phyloP scores from a whole-genome alignment of 2,329 filamentous ascomycete genomes.

The Aspergillus spinulosporus region DNA sequence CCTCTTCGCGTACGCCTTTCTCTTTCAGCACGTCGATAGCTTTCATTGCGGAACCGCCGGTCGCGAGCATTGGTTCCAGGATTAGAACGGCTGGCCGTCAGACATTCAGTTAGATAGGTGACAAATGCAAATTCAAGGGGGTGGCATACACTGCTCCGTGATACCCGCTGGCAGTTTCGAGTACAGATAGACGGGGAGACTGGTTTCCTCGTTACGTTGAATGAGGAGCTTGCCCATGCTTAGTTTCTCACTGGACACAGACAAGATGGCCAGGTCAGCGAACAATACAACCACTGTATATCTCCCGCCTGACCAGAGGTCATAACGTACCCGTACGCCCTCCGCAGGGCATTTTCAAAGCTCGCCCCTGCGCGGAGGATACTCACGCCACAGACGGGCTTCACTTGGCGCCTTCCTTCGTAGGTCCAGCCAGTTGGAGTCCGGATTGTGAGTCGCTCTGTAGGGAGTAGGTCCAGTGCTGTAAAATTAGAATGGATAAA shows the following conservation, averaged over 20 bases:
- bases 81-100: conserved; percentile 17
- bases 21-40: conserved; percentile 18
- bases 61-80: conserved; percentile 25
- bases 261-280: not conserved
- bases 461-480: conserved; percentile 23
- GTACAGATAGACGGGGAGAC: conserved; percentile 31
- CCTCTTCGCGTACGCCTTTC: conserved; percentile 22
- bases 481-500: not conserved
- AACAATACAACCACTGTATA: too few species aligned
- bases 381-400: conserved; percentile 34
- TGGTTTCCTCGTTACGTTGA: conserved; percentile 35
- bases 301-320: too few species aligned
- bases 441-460: conserved; percentile 13
- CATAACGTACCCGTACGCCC: conserved; percentile 26
- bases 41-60: conserved; percentile 21
- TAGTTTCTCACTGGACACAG: conserved; percentile 24
- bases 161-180: conserved; percentile 32
- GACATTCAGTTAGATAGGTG: too few species aligned
- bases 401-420: conserved; percentile 16
- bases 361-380: conserved; percentile 37
- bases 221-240: conserved; percentile 38
- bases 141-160: conserved; percentile 21
- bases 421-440: conserved; percentile 19
- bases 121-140: too few species aligned
- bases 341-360: conserved; percentile 32